phyloP scores from a whole-genome alignment of 768 basidiomycete species.

The Rhodotorula sphaerocarpa region DNA sequence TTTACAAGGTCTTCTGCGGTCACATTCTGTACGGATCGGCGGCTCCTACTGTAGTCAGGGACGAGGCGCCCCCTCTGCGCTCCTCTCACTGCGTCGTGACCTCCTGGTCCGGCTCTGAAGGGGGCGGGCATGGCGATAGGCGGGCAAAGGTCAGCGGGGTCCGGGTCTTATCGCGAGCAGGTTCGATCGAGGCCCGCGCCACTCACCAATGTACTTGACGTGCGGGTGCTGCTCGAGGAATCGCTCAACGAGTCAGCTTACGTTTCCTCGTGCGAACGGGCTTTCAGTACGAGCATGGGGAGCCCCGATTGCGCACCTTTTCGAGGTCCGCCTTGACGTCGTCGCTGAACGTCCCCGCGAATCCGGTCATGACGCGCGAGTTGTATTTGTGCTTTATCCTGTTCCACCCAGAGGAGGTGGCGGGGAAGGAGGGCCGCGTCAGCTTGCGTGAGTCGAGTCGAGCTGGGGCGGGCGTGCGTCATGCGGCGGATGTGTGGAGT shows the following conservation, averaged over 20 bases:
- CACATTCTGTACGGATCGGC: neutral
- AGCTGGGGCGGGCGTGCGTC: neutral
- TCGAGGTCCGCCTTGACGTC: constrained; percentile 33
- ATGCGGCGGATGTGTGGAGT: neutral
- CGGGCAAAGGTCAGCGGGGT: too few relatives aligned
- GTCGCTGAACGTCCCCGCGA: constrained; percentile 30
- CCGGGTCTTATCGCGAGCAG: too few relatives aligned
- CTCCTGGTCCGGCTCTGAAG: constrained; percentile 1
- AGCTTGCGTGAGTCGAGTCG: neutral
- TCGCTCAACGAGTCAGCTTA: too few relatives aligned
- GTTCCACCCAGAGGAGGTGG: too few relatives aligned
- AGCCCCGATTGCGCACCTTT: too few relatives aligned
- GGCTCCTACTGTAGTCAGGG: too few relatives aligned
- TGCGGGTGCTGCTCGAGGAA: constrained; percentile 9
- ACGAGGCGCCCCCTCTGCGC: too few relatives aligned
- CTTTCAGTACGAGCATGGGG: too few relatives aligned
- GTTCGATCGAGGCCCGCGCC: too few relatives aligned
- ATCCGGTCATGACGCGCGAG: constrained; percentile 23
- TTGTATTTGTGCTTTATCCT: constrained; percentile 19
- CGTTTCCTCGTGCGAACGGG: too few relatives aligned
- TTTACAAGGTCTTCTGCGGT: neutral
- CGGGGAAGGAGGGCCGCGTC: too few relatives aligned
- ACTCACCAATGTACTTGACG: constrained; percentile 32
- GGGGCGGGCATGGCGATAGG: too few relatives aligned
- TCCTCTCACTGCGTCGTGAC: neutral